Conservation (phyloP, 805 yeast species). For the Metschnikowia matae region DNA sequence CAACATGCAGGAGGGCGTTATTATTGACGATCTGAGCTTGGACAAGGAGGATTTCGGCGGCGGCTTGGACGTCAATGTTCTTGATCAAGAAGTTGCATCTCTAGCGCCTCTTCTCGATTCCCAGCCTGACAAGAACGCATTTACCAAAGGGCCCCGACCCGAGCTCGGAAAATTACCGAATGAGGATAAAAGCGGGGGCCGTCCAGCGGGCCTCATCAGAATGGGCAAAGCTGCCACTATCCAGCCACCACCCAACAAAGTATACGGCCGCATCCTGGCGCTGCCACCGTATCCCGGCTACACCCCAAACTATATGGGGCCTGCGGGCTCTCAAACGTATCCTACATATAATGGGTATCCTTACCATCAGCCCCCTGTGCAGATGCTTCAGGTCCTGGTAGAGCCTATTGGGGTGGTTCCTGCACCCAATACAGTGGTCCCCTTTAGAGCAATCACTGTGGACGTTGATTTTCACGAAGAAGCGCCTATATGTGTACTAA, state of each 20-base stretch:
- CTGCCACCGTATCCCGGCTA: conserved; percentile 2
- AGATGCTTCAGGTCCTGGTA: conserved; percentile 32
- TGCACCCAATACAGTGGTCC: conserved; percentile 18
- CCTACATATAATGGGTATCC: conserved; percentile 1
- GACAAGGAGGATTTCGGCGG: conserved; percentile 2
- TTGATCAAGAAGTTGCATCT: conserved; percentile 40
- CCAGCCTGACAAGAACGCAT: conserved; percentile 15
- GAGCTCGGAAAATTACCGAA: background rate
- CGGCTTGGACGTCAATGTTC: conserved; percentile 24
- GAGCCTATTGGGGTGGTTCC: conserved; percentile 25
- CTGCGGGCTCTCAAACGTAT: background rate
- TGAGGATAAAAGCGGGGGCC: conserved; percentile 20
- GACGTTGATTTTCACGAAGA: conserved; percentile 13
- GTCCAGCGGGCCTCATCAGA: conserved; percentile 11
- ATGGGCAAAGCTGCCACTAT: conserved; percentile 46
- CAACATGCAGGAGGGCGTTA: conserved; percentile 31
- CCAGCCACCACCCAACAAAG: conserved; percentile 40
- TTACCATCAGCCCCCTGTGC: conserved; percentile 27
- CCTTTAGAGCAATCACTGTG: conserved; percentile 28
- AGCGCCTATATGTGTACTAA: conserved; percentile 31
- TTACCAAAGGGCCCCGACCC: background rate
- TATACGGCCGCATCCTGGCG: conserved; percentile 23
- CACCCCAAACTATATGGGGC: background rate
- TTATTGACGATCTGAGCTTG: conserved; percentile 19
- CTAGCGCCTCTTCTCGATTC: conserved; percentile 38